Conservation (phyloP, 2,329 filamentous ascomycete species). For the Pyricularia pennisetigena region DNA sequence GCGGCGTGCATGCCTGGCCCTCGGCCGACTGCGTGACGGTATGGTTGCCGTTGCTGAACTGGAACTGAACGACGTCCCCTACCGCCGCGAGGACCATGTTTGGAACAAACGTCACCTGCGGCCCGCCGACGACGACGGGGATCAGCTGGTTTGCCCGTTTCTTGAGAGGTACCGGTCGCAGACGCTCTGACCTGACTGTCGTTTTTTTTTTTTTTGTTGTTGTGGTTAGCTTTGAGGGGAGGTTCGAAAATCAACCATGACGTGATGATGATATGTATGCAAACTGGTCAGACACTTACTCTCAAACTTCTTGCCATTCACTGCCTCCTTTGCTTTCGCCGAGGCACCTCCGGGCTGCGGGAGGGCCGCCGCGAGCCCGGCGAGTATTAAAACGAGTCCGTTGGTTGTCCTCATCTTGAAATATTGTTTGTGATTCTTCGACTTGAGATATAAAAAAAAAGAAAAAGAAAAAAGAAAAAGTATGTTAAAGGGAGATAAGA, state of each 20-base stretch:
- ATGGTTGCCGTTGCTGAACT: conserved; percentile 17
- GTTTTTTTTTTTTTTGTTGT: neutral
- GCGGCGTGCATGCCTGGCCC: conserved; percentile 24
- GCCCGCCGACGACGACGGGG: conserved; percentile 12
- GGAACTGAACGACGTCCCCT: conserved; percentile 15
- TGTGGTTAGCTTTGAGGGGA: neutral
- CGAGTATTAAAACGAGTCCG: neutral
- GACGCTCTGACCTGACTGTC: neutral
- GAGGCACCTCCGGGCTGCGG: neutral
- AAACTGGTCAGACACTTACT: no score
- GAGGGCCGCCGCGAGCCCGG: neutral
- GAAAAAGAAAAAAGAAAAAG: neutral
- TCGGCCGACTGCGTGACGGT: conserved; percentile 26
- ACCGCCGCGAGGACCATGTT: conserved; percentile 10
- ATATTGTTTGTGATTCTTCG: neutral
- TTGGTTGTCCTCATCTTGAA: neutral
- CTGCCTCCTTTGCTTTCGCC: neutral
- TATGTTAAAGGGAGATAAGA: neutral
- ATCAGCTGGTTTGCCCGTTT: conserved; percentile 4
- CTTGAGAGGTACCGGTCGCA: neutral
- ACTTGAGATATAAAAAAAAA: neutral
- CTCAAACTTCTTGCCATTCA: neutral
- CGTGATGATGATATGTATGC: neutral
- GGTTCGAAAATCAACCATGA: no score
- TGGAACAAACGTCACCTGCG: conserved; percentile 10